Evolutionary conservation across 257 asterid genomes (phyloP), one percentile per base, ranked within the genome.

Genomic region (Nicotiana benthamiana): DNA sequence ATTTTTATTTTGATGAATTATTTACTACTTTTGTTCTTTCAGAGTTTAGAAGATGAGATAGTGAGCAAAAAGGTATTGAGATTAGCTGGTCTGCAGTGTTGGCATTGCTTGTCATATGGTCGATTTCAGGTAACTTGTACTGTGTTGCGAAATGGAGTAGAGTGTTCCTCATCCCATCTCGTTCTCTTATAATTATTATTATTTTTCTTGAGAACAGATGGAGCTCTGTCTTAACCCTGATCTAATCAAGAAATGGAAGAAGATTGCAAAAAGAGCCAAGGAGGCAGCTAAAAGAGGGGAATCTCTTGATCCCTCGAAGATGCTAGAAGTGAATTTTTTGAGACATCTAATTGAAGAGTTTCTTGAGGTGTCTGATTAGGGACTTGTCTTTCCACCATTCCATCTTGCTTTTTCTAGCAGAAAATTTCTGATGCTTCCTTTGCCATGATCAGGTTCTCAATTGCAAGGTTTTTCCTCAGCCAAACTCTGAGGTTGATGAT

Each of bases 21-120:
- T 32, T 70, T 84, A 57, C 28, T 64, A 18, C 52, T 64, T 67
- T 28, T 43, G 61, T 79, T 46, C 67, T 61, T 80, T 61, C 66
- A 95, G 99, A 96, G 99, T 89, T 83, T 96, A 87, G 99, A 94
- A 90, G 98, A 96, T 87, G 97, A 92, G 82, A 90, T 94, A 79
- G 97, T 96, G 43, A 94, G 98, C 77, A 94, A 94, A 87, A 94
- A 88, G 83, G 88, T 96, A 80, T 87, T 96, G 90, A 89, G 93
- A 87, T 85, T 96, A 60, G 99, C 98, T 0, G 88, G 97, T 76
- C 88, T 94, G 83, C 97, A 91, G 84, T 94, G 98, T 86, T 96
- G 98, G 99, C 97, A 90, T 88, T 89, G 97, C 84, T 86, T 96
- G 83, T 92, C 99, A 32, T 87, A 89, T 85, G 99, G 99, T 40